Evolutionary conservation across 192 early-diverging fungal genomes (phyloP), one percentile per base, ranked within the genome.

Genomic region (Haplosporangium gracile): DNA sequence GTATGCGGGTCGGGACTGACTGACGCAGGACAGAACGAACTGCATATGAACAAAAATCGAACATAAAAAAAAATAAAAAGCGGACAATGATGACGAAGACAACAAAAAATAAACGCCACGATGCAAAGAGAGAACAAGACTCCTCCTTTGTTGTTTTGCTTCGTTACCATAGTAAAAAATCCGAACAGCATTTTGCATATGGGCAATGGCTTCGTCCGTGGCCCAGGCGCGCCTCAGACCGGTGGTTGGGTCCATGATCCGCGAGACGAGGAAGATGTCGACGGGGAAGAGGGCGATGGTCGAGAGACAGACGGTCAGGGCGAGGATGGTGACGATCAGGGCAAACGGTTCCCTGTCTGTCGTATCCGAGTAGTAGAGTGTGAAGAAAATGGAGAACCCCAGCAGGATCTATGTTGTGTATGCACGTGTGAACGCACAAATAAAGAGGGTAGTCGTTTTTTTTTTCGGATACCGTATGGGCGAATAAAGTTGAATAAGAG

Each of bases 191-290:
- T 70, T 10, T 15, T 82, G 89, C 85, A 92, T 90, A n/a, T 68
- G 57, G 39, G 80, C 76, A 16, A 94, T 79, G 34, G 81, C 76
- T 11, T 90, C 88, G 2, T 91, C 89, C 1, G 92, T 93, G 13
- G 92, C 93, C 93, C 93, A 94, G n/a, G 75, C 79, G 36, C 89
- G 83, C 55, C 92, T 90, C 11, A 94, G 75, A 22, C 93, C 93
- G 15, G 91, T 93, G 15, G 53, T 9, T 6, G 81, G 68, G 78
- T 94, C 86, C 73, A 90, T 82, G 39, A 89, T 92, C 20, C 89
- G 85, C 4, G 93, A 93, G 32, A 94, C 93, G 24, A 93, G 70
- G 80, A 91, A 93, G 55, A 92, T 92, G 69, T 94, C 93, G 20
- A 94, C 85, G 1, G 92, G 91, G 45, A 92, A 88, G 55, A 94